Evolutionary conservation across 768 basidiomycete genomes (phyloP).

Genomic region (Panaeolus cyanescens): DNA sequence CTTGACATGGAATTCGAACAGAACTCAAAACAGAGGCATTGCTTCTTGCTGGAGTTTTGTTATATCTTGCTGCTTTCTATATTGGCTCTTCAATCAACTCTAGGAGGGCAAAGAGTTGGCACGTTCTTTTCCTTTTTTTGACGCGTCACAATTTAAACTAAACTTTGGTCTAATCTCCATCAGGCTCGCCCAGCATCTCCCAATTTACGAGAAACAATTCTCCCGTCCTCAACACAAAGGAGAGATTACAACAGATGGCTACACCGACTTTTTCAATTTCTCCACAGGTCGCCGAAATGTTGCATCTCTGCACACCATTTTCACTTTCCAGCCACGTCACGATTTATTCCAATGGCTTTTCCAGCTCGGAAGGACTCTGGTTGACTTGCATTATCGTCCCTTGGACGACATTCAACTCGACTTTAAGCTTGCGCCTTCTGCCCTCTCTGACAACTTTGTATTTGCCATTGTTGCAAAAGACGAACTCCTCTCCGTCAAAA

Average conservation of each 20-base stretch:
- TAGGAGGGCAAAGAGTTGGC: slow-evolving; percentile 67
- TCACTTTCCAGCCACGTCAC: slow-evolving; percentile 81
- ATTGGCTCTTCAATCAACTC: slow-evolving; percentile 64
- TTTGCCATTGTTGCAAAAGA: slow-evolving; percentile 86
- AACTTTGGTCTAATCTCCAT: slow-evolving; percentile 11
- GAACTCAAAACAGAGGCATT: slow-evolving; percentile 69
- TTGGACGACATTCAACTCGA: slow-evolving; percentile 75
- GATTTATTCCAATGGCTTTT: slow-evolving; percentile 70
- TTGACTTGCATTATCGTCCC: slow-evolving; percentile 77
- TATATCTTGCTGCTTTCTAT: slow-evolving; percentile 59
- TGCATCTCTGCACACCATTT: slow-evolving; percentile 75
- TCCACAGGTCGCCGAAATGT: slow-evolving; percentile 84
- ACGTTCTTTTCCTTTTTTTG: slow-evolving; percentile 28
- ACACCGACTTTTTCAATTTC: slow-evolving; percentile 81
- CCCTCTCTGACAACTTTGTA: slow-evolving; percentile 65
- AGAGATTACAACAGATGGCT: slow-evolving; percentile 65
- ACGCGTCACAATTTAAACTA: slow-evolving; percentile 9
- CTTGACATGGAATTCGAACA: slow-evolving; percentile 19
- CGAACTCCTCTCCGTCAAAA: slow-evolving; percentile 68
- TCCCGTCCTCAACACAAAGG: slow-evolving; percentile 56
- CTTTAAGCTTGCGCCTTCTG: slow-evolving; percentile 64
- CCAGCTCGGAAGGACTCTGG: slow-evolving; percentile 61
- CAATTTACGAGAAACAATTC: slow-evolving; percentile 72
- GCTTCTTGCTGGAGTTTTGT: slow-evolving; percentile 51
- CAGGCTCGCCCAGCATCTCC: slow-evolving; percentile 64